Evolutionary conservation across 495 filamentous ascomycete genomes (phyloP), one percentile per base, ranked within the genome.

Genomic region (Glutinoglossum americanum): DNA sequence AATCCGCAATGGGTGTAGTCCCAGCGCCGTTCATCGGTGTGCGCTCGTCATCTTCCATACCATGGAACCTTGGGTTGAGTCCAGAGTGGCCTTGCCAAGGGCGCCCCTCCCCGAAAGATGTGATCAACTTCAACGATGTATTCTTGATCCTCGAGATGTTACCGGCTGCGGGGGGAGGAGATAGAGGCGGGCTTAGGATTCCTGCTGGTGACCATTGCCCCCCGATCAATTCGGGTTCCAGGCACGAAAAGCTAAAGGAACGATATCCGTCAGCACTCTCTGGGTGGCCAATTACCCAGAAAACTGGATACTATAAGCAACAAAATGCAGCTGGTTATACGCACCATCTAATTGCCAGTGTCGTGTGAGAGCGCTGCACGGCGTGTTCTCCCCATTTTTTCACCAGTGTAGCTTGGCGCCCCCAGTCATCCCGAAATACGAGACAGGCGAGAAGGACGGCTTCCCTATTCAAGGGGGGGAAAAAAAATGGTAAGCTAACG

Each of bases 321-420:
- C n/a, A n/a, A n/a, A n/a, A n/a, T n/a, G n/a, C n/a, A n/a, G n/a
- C n/a, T n/a, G n/a, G 56, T 21, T 15, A 27, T 59, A 69, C 72
- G 60, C 66, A 78, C 75, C 93, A 97, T 65, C 89, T 79, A 48
- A 95, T 92, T 30, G 92, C 92, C 44, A 98, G 76, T 61, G 90
- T 82, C 57, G 89, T 82, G 62, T 97, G 85, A 21, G 83, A 82
- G 61, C 90, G 82, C 47, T 85, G 80, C 5, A 95, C 80, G 53
- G 90, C 88, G 68, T 82, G 80, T 64, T 97, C 92, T 61, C 92
- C 92, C 92, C 93, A 98, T 69, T 90, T 87, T 62, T 85, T 79
- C 58, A 97, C 80, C 47, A 98, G 76, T 62, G 85, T 81, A 45
- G 84, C 83, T 66, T 92, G 86, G 32, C 88, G 80, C 64, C 89